Base-by-base conservation (phyloP, 1,139 yeast genomes). In the Protomyces gravidus region DNA sequence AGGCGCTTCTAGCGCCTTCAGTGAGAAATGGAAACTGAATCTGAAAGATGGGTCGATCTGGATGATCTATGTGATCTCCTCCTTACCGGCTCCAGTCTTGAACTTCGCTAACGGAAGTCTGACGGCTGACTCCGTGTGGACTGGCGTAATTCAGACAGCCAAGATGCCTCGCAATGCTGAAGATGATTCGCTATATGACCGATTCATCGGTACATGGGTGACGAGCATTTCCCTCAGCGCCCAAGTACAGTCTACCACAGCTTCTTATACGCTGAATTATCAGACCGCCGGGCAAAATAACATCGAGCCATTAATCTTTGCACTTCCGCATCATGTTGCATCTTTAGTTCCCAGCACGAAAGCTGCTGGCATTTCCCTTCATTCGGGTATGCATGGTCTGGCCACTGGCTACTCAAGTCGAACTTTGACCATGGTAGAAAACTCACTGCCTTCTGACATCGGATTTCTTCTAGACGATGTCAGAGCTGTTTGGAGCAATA, bases 271-370 rank as follows among this genome's bases (percentile, higher is more conserved):
- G 40, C 78, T 85, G 66, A 70, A 67, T n/a, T 86, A 85, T 25
- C 33, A 40, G 3, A 78, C 82, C 15, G 68, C 68, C 45, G 62
- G 70, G 1, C 81, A 87, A 7, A 68, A 75, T 5, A 72, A 79
- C 19, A 83, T 83, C 2, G 70, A 70, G 4, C 77, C 85, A 9
- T 72, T 85, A 50, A 71, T 85, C 2, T 86, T 82, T 71, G 86
- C 88, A 6, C 76, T 85, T 58, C 89, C 92, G 19, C 95, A 86
- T 70, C 92, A 85, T 63, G 76, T 81, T 50, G 74, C 72, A 39
- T 77, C 86, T 0, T 73, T 86, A 63, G 69, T 76, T 28, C 61
- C 73, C 1, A 68, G 69, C 3, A 45, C 26, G 9, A 32, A 52
- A 7, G 7, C 36, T 17, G 17, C 19, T 5, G 32, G 45, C 19